Percentiles rank a stretch among this genome's conserved stretches.
These are phyloP conservation scores for Rubia yunnanensis DNA, from an alignment of 257 asterid genomes.

Conservation along the genomic window DNA sequence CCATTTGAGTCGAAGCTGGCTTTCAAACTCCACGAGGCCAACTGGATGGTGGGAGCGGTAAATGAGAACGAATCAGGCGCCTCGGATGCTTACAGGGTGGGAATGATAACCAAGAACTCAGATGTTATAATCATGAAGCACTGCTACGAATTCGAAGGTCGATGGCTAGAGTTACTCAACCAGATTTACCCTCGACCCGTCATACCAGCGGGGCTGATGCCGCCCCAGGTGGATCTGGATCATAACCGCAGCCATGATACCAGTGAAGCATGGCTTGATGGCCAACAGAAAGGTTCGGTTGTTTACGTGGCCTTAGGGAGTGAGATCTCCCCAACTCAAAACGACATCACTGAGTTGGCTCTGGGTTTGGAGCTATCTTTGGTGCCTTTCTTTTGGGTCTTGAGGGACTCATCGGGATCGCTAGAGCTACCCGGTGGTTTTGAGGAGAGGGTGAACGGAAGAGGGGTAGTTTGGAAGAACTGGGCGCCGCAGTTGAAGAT, in stretches of 20 bases:
- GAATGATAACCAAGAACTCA: background rate
- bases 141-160: slow-evolving; percentile 17
- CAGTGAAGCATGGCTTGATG: slow-evolving; percentile 17
- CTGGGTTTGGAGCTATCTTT: slow-evolving; percentile 22
- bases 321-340: slow-evolving; percentile 19
- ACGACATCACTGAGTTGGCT: slow-evolving; percentile 22
- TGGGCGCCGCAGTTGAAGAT: slow-evolving; percentile 31
- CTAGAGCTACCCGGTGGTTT: slow-evolving; percentile 17
- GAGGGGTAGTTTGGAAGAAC: slow-evolving; percentile 16
- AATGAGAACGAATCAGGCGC: background rate
- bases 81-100: background rate
- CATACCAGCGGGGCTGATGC: slow-evolving; percentile 24
- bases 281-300: slow-evolving; percentile 10
- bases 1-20: slow-evolving; percentile 22
- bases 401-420: slow-evolving; percentile 10
- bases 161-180: slow-evolving; percentile 23
- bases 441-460: slow-evolving; percentile 18
- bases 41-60: slow-evolving; percentile 5
- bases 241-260: background rate
- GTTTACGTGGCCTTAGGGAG: slow-evolving; percentile 27
- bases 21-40: slow-evolving; percentile 14
- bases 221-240: slow-evolving; percentile 3
- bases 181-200: slow-evolving; percentile 16
- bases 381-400: slow-evolving; percentile 26
- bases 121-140: slow-evolving; percentile 10